phyloP scores from a whole-genome alignment of 805 yeast genomes.

The Metschnikowia koreensis region DNA sequence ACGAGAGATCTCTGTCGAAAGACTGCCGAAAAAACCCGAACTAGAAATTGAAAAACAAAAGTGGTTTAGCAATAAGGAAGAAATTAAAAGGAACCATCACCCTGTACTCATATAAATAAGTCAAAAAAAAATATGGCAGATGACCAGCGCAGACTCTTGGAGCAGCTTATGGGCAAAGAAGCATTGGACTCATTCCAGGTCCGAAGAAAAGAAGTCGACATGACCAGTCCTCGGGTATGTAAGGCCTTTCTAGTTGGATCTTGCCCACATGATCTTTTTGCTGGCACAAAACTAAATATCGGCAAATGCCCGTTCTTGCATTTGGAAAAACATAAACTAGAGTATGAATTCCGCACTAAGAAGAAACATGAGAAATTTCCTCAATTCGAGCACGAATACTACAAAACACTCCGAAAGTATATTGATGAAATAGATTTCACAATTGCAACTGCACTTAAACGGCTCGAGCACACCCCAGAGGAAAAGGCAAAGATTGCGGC shows the following conservation, averaged over 20 bases:
- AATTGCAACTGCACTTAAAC: slow-evolving; percentile 58
- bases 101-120: neutral
- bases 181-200: slow-evolving; percentile 35
- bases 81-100: neutral
- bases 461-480: slow-evolving; percentile 71
- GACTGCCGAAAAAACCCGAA: too few species aligned
- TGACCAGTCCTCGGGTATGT: slow-evolving; percentile 57
- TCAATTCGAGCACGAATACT: slow-evolving; percentile 50
- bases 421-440: slow-evolving; percentile 66
- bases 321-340: slow-evolving; percentile 66
- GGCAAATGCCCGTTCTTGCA: slow-evolving; percentile 81
- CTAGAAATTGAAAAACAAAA: too few species aligned
- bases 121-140: slow-evolving; percentile 48
- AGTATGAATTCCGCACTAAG: slow-evolving; percentile 55
- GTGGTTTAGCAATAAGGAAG: neutral
- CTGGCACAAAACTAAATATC: slow-evolving; percentile 76
- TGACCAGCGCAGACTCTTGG: slow-evolving; percentile 71
- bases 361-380: slow-evolving; percentile 46
- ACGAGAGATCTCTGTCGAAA: too few species aligned
- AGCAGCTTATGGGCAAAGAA: slow-evolving; percentile 77
- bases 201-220: slow-evolving; percentile 39
- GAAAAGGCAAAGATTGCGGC: slow-evolving; percentile 60
- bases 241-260: slow-evolving; percentile 78
- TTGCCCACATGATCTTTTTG: slow-evolving; percentile 82
- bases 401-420: slow-evolving; percentile 50